Conservation (phyloP, 768 basidiomycete genomes). For the Nidularia sp. region DNA sequence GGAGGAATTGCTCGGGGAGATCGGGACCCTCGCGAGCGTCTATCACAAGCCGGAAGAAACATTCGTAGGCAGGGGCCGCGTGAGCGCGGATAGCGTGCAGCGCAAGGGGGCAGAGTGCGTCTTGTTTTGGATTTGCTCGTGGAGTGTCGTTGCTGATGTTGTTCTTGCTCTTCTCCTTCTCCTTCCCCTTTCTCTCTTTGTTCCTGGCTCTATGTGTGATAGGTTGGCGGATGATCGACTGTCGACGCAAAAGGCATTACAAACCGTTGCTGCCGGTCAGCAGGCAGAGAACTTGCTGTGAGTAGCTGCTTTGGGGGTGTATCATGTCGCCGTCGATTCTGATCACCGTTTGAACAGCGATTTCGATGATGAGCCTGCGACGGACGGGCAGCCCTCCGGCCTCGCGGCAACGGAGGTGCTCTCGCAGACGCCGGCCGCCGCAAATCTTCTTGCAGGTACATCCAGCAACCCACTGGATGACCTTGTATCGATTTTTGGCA, state of each 20-base stretch:
- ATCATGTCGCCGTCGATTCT: neutral
- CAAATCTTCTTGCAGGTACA: constrained; percentile 70
- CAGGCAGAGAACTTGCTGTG: constrained; percentile 90
- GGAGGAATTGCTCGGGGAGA: constrained; percentile 88
- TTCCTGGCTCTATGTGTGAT: neutral
- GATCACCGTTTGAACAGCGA: constrained; percentile 36
- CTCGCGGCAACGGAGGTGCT: constrained; percentile 76
- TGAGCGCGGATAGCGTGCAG: constrained; percentile 78
- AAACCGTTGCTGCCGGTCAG: constrained; percentile 87
- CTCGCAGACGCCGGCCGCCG: constrained; percentile 67
- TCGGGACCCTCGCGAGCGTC: constrained; percentile 87
- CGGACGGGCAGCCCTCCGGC: constrained; percentile 65
- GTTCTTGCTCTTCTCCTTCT: no score
- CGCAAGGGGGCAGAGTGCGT: constrained; percentile 59
- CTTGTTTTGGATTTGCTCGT: constrained; percentile 3
- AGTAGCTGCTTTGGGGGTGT: constrained; percentile 9
- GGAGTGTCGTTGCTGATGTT: neutral
- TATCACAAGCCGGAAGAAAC: constrained; percentile 98
- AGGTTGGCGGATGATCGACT: constrained; percentile 67
- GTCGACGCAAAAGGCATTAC: constrained; percentile 78
- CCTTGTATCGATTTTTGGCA: constrained; percentile 87
- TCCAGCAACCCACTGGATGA: constrained; percentile 91
- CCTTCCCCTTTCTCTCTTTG: no score
- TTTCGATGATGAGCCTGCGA: constrained; percentile 71
- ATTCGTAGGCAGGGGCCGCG: constrained; percentile 87